Percentiles rank a stretch among this genome's conserved stretches.
These are phyloP conservation scores for Cladorrhinum sp. DNA, from an alignment of 2,329 filamentous ascomycete species.

Conservation along the genomic window DNA sequence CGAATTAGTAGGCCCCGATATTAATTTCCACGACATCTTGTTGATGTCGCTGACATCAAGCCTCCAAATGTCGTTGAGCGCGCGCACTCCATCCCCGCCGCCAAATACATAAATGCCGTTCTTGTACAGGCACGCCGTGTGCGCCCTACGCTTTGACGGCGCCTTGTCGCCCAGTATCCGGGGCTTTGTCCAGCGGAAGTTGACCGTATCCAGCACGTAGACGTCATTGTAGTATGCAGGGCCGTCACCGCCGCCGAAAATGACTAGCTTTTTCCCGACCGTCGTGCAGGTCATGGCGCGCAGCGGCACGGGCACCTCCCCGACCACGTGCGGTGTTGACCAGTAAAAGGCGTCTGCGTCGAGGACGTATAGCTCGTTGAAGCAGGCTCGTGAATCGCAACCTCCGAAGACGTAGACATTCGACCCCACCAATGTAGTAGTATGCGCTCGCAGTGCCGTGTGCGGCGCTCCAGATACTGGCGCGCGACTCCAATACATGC, in stretches of 20 bases:
- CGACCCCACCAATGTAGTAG: constrained; percentile 62
- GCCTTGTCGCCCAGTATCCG: constrained; percentile 55
- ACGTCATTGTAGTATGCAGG: constrained; percentile 71
- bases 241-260: constrained; percentile 68
- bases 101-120: constrained; percentile 71
- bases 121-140: constrained; percentile 69
- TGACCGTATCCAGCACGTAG: constrained; percentile 68
- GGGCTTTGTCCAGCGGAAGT: constrained; percentile 64
- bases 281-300: constrained; percentile 71
- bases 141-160: constrained; percentile 61
- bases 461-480: constrained; percentile 61
- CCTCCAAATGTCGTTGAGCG: constrained; percentile 70
- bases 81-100: constrained; percentile 66
- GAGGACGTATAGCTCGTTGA: constrained; percentile 66
- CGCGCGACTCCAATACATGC: constrained; percentile 70
- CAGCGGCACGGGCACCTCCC: constrained; percentile 62
- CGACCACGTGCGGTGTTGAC: constrained; percentile 61
- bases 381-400: constrained; percentile 64
- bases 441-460: constrained; percentile 62
- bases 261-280: constrained; percentile 66
- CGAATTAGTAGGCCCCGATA: constrained; percentile 44
- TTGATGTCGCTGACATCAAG: constrained; percentile 63
- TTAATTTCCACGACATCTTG: constrained; percentile 67
- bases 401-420: constrained; percentile 68
- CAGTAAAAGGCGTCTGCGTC: constrained; percentile 70